These are phyloP conservation scores for Westerdykella aurantiaca DNA, from an alignment of 2,329 filamentous ascomycete genomes.

Conservation along the genomic window DNA sequence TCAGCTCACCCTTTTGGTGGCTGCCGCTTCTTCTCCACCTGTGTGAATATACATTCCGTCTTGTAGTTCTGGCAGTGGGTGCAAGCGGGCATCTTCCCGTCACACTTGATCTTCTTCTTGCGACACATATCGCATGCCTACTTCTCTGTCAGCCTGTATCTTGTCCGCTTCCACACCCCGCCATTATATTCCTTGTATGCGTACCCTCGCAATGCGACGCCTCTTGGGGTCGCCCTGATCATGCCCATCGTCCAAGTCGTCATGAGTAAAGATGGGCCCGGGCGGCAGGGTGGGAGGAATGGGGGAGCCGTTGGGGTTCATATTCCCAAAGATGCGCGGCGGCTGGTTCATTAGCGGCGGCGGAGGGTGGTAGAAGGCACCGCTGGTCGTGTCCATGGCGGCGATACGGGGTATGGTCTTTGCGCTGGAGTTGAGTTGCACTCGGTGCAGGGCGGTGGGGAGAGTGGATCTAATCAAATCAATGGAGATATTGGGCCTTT, in stretches of 20 bases:
- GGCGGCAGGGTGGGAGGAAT: constrained; percentile 22
- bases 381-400: constrained; percentile 30
- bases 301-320: constrained; percentile 33
- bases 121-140: constrained; percentile 94
- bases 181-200: constrained; percentile 1
- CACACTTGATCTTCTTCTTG: constrained; percentile 96
- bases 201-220: constrained; percentile 79
- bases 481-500: too few relatives aligned
- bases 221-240: constrained; percentile 72
- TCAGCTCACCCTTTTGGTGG: constrained; percentile 80
- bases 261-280: constrained; percentile 43
- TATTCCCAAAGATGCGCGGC: constrained; percentile 37
- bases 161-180: constrained; percentile 2
- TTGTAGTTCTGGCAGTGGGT: constrained; percentile 97
- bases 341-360: constrained; percentile 37
- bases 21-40: constrained; percentile 97
- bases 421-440: neutral
- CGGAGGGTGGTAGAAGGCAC: constrained; percentile 27
- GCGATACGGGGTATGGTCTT: too few relatives aligned
- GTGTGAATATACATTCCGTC: constrained; percentile 94
- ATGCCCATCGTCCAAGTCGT: constrained; percentile 48
- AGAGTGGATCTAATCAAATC: neutral
- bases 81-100: constrained; percentile 90
- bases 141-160: constrained; percentile 16
- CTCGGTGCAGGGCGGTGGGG: neutral